Conservation (phyloP, 148 eudicot species). For the Rheum nobile region DNA sequence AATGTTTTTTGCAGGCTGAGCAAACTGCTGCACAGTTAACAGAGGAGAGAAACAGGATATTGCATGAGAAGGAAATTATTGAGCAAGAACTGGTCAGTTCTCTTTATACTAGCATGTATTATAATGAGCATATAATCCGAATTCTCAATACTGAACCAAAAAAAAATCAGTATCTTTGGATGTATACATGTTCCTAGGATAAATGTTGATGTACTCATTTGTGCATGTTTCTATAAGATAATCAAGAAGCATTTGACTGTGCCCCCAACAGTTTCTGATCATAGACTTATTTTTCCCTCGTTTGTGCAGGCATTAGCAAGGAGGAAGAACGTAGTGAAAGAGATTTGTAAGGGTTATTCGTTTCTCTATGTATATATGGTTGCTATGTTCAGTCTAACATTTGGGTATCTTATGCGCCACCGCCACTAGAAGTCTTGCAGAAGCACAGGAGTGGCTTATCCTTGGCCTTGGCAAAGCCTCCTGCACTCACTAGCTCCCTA, state of each 20-base stretch:
- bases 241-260: background rate
- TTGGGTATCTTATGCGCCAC: conserved; percentile 34
- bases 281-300: background rate
- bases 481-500: background rate
- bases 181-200: background rate
- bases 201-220: background rate
- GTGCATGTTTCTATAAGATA: background rate
- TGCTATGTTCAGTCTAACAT: conserved; percentile 31
- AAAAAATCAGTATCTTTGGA: background rate
- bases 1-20: conserved; percentile 36
- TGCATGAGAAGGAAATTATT: conserved; percentile 35
- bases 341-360: conserved; percentile 39
- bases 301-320: background rate
- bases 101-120: background rate
- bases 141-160: background rate
- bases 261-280: background rate
- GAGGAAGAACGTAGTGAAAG: conserved; percentile 15
- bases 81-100: conserved; percentile 45
- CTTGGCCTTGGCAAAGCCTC: background rate
- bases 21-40: conserved; percentile 28
- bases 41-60: conserved; percentile 31
- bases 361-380: conserved; percentile 48
- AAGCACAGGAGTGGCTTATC: background rate
- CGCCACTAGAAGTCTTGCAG: conserved; percentile 13
- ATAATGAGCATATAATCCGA: background rate